A percentile compares a stretch with the other conserved stretches of the same genome.
Conservation (phyloP, 2,329 filamentous ascomycete species). For the Colletotrichum salicis region DNA sequence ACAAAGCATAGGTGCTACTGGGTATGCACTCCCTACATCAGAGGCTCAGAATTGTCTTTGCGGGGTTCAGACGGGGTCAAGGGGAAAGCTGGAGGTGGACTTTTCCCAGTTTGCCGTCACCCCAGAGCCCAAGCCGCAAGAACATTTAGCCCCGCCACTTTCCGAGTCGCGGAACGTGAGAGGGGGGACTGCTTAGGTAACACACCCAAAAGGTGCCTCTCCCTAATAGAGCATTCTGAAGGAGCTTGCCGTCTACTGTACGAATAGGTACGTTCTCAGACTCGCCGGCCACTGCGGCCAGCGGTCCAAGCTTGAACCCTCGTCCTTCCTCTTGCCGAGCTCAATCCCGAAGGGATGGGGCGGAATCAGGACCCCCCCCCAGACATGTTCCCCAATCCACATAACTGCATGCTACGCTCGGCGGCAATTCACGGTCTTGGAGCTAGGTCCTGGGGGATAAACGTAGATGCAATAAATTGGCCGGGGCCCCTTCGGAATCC, state of each 20-base stretch:
- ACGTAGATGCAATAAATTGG: conserved; percentile 31
- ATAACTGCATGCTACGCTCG: neutral
- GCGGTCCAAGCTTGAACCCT: conserved; percentile 19
- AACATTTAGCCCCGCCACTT: conserved; percentile 37
- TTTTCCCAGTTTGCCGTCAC: conserved; percentile 15
- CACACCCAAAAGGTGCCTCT: neutral
- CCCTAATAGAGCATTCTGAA: neutral
- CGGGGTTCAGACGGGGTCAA: conserved; percentile 23
- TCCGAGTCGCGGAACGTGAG: conserved; percentile 32
- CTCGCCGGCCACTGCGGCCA: conserved; percentile 1
- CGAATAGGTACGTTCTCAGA: neutral
- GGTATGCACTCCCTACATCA: neutral
- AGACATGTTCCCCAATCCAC: neutral
- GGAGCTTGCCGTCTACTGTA: neutral
- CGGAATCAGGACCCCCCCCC: conserved; percentile 27
- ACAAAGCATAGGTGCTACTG: neutral
- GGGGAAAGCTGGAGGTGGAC: conserved; percentile 8
- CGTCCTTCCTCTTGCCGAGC: conserved; percentile 27
- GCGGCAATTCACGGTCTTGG: conserved; percentile 32
- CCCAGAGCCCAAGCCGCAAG: conserved; percentile 24
- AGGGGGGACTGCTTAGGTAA: conserved; percentile 15
- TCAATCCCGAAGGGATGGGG: conserved; percentile 36
- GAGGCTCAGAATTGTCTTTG: conserved; percentile 14
- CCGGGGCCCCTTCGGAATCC: conserved; percentile 11
- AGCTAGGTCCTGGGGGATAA: neutral